phyloP scores from a whole-genome alignment of 1,284 basidiomycete species.

The Lignosus rhinocerotis region DNA sequence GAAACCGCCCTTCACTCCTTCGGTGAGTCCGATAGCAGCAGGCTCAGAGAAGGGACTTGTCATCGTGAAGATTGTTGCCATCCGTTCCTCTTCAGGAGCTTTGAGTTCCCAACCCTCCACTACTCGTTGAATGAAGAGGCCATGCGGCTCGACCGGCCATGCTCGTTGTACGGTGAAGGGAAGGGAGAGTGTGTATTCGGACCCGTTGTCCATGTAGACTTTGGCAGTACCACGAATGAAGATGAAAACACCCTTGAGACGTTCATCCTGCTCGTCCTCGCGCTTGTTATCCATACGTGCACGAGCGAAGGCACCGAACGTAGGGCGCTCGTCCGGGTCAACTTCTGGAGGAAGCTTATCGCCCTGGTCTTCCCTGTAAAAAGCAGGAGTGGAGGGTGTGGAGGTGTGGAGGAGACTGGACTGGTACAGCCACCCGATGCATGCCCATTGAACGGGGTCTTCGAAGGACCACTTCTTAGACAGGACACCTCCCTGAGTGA shows the following conservation, averaged over 20 bases:
- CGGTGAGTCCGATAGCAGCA: conserved; percentile 63
- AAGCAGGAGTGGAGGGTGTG: conserved; percentile 34
- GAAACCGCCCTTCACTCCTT: conserved; percentile 52
- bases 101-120: conserved; percentile 66
- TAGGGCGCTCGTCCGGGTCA: conserved; percentile 33
- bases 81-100: conserved; percentile 56
- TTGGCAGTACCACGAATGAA: conserved; percentile 77
- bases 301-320: conserved; percentile 61
- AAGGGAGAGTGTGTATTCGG: conserved; percentile 77
- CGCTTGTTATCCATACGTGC: conserved; percentile 33
- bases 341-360: conserved; percentile 35
- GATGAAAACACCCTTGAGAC: conserved; percentile 67
- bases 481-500: conserved; percentile 71
- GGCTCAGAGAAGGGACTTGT: conserved; percentile 78
- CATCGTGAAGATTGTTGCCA: conserved; percentile 79
- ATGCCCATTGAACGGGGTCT: conserved; percentile 71
- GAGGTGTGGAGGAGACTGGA: conserved; percentile 31
- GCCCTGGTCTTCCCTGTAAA: conserved; percentile 37
- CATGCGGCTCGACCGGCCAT: conserved; percentile 77
- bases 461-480: conserved; percentile 75
- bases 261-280: conserved; percentile 33
- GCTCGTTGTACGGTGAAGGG: conserved; percentile 80
- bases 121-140: conserved; percentile 77
- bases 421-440: conserved; percentile 72
- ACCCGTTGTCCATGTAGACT: conserved; percentile 74